A percentile compares a stretch with the other conserved stretches of the same genome.
These are phyloP conservation scores for Brasilioporus rufonigricans DNA, from an alignment of 768 basidiomycete genomes.

Conservation along the genomic window DNA sequence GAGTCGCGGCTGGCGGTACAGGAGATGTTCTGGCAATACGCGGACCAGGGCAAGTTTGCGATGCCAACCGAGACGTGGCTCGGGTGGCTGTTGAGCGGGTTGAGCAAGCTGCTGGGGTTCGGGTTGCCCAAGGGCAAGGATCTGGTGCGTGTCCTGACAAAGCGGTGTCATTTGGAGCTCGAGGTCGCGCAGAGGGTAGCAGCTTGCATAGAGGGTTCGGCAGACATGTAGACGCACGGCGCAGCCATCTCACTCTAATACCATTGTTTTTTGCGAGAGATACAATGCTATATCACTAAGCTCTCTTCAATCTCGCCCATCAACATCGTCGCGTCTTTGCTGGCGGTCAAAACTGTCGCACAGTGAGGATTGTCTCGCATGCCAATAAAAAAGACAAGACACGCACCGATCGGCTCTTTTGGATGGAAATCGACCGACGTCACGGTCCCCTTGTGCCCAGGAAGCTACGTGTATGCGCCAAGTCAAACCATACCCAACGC, in stretches of 20 bases:
- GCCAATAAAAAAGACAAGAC: neutral
- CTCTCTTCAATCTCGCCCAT: conserved; percentile 86
- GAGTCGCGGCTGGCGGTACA: conserved; percentile 20
- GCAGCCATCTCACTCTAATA: conserved; percentile 1
- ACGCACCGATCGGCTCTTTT: conserved; percentile 89
- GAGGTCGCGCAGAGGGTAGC: conserved; percentile 26
- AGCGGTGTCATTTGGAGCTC: conserved; percentile 22
- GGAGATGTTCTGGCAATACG: conserved; percentile 20
- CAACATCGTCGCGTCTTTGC: conserved; percentile 91
- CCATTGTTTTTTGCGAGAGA: neutral
- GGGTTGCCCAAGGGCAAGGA: conserved; percentile 21
- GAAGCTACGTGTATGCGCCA: conserved; percentile 51
- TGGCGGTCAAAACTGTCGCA: conserved; percentile 75
- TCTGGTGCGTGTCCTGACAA: conserved; percentile 21
- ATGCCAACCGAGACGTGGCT: conserved; percentile 26
- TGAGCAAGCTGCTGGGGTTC: conserved; percentile 16
- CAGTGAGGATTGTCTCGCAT: conserved; percentile 5
- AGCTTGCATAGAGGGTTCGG: conserved; percentile 17
- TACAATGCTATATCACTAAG: conserved; percentile 37
- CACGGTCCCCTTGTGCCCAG: conserved; percentile 96
- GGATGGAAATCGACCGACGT: conserved; percentile 96
- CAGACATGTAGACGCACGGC: conserved; percentile 5
- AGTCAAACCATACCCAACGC: neutral
- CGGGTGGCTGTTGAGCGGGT: conserved; percentile 14
- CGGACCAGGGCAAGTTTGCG: conserved; percentile 24